phyloP scores from a whole-genome alignment of 1,284 basidiomycete species.

The Cutaneotrichosporon sp. region DNA sequence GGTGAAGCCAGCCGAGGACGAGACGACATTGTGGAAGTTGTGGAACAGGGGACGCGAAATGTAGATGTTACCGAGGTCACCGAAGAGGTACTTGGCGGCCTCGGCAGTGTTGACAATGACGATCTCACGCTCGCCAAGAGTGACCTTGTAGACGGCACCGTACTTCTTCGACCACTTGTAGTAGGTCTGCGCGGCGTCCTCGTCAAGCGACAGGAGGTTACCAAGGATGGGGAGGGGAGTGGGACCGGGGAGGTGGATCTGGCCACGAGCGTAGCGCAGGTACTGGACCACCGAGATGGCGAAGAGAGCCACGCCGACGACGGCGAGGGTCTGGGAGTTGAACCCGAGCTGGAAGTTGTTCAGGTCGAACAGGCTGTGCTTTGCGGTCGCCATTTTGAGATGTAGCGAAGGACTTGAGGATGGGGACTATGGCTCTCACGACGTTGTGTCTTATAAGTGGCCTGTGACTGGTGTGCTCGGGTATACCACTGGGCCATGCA shows the following conservation, averaged over 20 bases:
- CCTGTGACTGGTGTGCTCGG: too few relatives aligned
- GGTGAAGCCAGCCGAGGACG: slow-evolving; percentile 15
- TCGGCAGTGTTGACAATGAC: slow-evolving; percentile 20
- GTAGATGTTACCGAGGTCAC: slow-evolving; percentile 17
- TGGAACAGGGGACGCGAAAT: slow-evolving; percentile 19
- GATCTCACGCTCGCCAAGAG: slow-evolving; percentile 21
- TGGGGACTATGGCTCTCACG: too few relatives aligned
- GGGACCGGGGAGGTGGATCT: slow-evolving; percentile 19
- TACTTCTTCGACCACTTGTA: slow-evolving; percentile 21
- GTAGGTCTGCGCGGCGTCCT: slow-evolving; percentile 16
- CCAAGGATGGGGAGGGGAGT: slow-evolving; percentile 14
- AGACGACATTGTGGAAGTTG: slow-evolving; percentile 19
- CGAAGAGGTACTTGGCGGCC: slow-evolving; percentile 19
- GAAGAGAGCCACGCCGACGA: slow-evolving; percentile 8
- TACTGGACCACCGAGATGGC: slow-evolving; percentile 12
- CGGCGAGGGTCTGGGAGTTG: background rate
- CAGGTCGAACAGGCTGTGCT: background rate
- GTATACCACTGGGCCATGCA: too few relatives aligned
- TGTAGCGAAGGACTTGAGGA: too few relatives aligned
- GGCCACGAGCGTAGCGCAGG: slow-evolving; percentile 14
- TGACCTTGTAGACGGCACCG: slow-evolving; percentile 22
- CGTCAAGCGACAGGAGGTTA: slow-evolving; percentile 14
- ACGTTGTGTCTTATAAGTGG: too few relatives aligned
- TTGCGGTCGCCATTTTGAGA: too few relatives aligned
- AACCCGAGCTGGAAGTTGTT: slow-evolving; percentile 1